phyloP scores from a whole-genome alignment of 257 asterid species.

The Solanum chilense region DNA sequence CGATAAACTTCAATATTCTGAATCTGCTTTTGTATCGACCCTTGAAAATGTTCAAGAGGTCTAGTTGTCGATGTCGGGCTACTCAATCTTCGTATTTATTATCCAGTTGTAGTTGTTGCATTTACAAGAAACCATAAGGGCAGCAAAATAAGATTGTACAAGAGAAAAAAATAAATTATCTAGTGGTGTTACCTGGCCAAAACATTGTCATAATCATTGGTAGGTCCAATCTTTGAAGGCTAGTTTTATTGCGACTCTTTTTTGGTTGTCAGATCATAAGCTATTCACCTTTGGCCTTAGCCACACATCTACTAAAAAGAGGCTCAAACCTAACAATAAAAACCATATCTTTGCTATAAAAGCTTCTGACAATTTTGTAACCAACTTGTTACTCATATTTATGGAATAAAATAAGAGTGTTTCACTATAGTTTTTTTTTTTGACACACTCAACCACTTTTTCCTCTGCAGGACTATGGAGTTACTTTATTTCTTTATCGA shows the following conservation, averaged over 20 bases:
- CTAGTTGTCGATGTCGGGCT: neutral
- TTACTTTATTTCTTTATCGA: conserved; percentile 36
- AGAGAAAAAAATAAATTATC: neutral
- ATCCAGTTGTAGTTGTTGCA: neutral
- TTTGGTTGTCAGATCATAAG: too few species aligned
- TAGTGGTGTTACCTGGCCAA: neutral
- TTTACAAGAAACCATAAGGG: neutral
- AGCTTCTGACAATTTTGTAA: neutral
- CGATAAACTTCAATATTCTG: neutral
- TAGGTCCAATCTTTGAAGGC: neutral
- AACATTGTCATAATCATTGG: neutral
- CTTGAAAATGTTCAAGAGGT: neutral
- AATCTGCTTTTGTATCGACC: neutral
- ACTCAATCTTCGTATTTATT: neutral
- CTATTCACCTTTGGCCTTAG: neutral
- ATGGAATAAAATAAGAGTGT: neutral
- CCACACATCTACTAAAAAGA: neutral
- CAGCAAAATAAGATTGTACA: neutral
- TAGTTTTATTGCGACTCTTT: neutral
- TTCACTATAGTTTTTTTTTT: neutral
- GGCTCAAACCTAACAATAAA: neutral
- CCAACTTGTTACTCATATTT: neutral
- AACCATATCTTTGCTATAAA: neutral
- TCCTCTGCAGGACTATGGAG: conserved; percentile 48
- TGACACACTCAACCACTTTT: neutral